phyloP scores from a whole-genome alignment of 179 eudicot genomes.

The Heliamphora pulchella region DNA sequence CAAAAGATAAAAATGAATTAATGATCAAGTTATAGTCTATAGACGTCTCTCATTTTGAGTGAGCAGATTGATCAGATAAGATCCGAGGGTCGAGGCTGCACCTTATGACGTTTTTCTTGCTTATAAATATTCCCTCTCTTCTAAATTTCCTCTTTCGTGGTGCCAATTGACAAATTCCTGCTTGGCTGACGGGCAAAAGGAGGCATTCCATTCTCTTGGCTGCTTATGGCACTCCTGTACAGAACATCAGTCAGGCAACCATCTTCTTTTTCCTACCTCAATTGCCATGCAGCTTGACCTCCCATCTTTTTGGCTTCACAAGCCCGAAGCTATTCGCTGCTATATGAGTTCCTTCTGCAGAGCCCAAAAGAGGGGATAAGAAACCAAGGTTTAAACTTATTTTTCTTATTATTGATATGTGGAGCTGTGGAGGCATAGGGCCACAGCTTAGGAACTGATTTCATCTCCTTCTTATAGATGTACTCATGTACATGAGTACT shows the following conservation, averaged over 20 bases:
- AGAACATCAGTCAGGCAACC: not conserved
- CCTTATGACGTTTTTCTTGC: not conserved
- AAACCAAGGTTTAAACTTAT: not conserved
- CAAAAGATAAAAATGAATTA: not conserved
- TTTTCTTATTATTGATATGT: not conserved
- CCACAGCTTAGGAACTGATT: not conserved
- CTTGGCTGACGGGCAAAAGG: not conserved
- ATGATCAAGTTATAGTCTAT: not conserved
- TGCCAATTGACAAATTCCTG: not conserved
- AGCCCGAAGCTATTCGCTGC: not conserved
- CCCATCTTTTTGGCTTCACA: not conserved
- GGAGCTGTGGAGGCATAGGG: not conserved
- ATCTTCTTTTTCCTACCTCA: not conserved
- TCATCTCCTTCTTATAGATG: not conserved
- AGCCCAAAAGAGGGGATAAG: not conserved
- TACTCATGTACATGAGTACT: too few relatives aligned
- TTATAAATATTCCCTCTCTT: not conserved
- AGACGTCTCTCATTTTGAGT: not conserved
- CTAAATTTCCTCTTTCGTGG: not conserved
- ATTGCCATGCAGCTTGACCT: not conserved
- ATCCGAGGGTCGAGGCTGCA: not conserved
- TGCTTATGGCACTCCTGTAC: not conserved
- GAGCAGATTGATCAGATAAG: conserved; percentile 3
- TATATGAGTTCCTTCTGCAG: not conserved
- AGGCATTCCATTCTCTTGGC: conserved; percentile 9